These are phyloP conservation scores for Monosporascus cannonballus DNA, from an alignment of 2,329 filamentous ascomycete genomes.

Conservation along the genomic window DNA sequence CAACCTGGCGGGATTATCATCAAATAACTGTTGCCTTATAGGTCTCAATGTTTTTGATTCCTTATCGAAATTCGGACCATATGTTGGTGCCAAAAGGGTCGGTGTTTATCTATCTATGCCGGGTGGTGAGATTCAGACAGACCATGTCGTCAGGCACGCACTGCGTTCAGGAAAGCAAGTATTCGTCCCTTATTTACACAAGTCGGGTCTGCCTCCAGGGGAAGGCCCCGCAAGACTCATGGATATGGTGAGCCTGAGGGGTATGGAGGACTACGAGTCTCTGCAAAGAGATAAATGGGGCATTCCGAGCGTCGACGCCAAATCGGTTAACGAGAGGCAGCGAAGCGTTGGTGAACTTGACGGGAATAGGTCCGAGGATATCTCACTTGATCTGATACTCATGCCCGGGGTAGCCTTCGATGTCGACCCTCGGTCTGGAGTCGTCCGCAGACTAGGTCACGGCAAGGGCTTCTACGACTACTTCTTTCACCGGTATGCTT, in stretches of 20 bases:
- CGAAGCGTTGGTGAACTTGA: constrained; percentile 66
- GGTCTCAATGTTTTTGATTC: constrained; percentile 59
- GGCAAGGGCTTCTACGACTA: constrained; percentile 97
- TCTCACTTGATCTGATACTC: constrained; percentile 74
- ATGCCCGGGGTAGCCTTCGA: constrained; percentile 95
- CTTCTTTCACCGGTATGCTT: constrained; percentile 71
- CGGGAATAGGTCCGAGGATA: constrained; percentile 31
- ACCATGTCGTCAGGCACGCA: constrained; percentile 74
- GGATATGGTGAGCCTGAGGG: constrained; percentile 85
- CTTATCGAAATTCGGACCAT: constrained; percentile 65
- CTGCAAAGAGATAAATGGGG: constrained; percentile 81
- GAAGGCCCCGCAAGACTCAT: constrained; percentile 64
- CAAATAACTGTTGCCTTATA: constrained; percentile 28
- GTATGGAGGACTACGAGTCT: constrained; percentile 69
- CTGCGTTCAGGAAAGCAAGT: constrained; percentile 73
- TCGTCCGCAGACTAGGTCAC: constrained; percentile 75
- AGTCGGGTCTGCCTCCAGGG: constrained; percentile 38
- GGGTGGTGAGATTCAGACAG: constrained; percentile 76
- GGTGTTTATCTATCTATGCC: constrained; percentile 95
- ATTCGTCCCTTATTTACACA: constrained; percentile 86
- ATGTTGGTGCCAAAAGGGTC: constrained; percentile 66
- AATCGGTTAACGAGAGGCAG: constrained; percentile 58
- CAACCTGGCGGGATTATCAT: not conserved
- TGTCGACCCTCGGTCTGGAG: constrained; percentile 40
- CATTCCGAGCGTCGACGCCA: constrained; percentile 74